These are phyloP conservation scores for Xylaria castorea DNA, from an alignment of 495 filamentous ascomycete species.

Conservation along the genomic window DNA sequence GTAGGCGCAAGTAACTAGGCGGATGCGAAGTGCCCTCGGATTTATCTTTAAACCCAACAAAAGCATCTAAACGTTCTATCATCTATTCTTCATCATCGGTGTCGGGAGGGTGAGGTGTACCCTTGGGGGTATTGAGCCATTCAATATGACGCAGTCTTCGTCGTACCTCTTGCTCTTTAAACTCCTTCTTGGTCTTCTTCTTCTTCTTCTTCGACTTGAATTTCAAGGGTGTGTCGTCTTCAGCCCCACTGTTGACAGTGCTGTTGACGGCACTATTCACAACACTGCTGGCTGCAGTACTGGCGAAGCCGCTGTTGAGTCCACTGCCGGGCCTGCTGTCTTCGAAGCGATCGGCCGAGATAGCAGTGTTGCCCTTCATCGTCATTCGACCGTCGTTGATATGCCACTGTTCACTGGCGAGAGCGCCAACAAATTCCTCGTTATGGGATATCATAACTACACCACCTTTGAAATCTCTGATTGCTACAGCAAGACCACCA, in stretches of 20 bases:
- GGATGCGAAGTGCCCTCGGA: background rate
- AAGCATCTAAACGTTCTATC: conserved; percentile 19
- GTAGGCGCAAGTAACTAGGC: conserved; percentile 10
- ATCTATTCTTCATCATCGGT: conserved; percentile 76
- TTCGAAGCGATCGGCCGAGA: conserved; percentile 84
- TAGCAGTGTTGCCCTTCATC: conserved; percentile 76
- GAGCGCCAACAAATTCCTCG: conserved; percentile 95
- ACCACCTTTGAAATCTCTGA: conserved; percentile 96
- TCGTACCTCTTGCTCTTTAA: conserved; percentile 90
- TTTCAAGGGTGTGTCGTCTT: conserved; percentile 79
- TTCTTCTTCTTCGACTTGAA: conserved; percentile 94
- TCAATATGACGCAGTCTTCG: conserved; percentile 92
- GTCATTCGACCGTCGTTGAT: conserved; percentile 86
- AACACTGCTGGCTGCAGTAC: conserved; percentile 63
- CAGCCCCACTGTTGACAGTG: conserved; percentile 83
- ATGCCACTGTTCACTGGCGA: conserved; percentile 94
- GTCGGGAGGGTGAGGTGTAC: conserved; percentile 77
- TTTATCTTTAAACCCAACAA: conserved; percentile 2
- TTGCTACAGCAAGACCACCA: conserved; percentile 92
- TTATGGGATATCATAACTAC: conserved; percentile 99
- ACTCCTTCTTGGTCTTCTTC: conserved; percentile 95
- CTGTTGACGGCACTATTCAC: conserved; percentile 66
- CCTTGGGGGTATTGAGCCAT: conserved; percentile 82
- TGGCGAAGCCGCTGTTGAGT: conserved; percentile 54
- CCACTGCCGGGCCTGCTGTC: conserved; percentile 73